Evolutionary conservation across 805 yeast genomes (phyloP), one percentile per base, ranked within the genome.

Genomic region (Cyberlindnera mycetangii): DNA sequence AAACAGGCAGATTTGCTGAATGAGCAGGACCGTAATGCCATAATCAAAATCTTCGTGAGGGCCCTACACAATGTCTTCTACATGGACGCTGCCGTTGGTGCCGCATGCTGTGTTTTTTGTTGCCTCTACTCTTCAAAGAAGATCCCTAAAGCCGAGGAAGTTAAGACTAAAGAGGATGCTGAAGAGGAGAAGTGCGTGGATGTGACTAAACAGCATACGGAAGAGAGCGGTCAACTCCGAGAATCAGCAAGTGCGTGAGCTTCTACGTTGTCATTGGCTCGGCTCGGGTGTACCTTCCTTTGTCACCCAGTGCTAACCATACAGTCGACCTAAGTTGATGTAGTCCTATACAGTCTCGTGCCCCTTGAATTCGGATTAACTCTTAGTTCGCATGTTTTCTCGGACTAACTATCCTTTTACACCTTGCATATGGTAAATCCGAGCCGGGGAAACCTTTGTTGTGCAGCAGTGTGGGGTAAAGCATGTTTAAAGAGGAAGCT

Each of bases 31-130:
- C 28, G 28, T 7, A 10, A 7, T 9, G 19, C 15, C 15, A 28
- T 14, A n/a, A 32, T 32, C 28, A 24, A 24, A 11, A 18, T 37
- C 5, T 37, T 71, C 32, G 65, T 73, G 71, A 49, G 51, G 12
- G 61, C 70, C 10, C 54, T 75, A 27, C 58, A 60, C 38, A 67
- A 68, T 48, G 69, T 68, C 2, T 74, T 67, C 46, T 70, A 66
- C 55, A 56, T 69, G 45, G 58, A 64, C 14, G 45, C 74, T 16
- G 78, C 68, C 0, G 54, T 67, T 15, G 59, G 71, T 2, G 48
- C 54, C 8, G 31, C 63, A 12, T 52, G 67, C 5, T 55, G 71
- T 7, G 34, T 74, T 1, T 46, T 55, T 5, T 44, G 65, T 0
- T 6, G 69, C 0, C 67, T 73, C 44, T 60, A 69, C 35, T 69